These are phyloP conservation scores for Drechslerella dactyloides DNA, from an alignment of 2,329 filamentous ascomycete species.

Conservation along the genomic window DNA sequence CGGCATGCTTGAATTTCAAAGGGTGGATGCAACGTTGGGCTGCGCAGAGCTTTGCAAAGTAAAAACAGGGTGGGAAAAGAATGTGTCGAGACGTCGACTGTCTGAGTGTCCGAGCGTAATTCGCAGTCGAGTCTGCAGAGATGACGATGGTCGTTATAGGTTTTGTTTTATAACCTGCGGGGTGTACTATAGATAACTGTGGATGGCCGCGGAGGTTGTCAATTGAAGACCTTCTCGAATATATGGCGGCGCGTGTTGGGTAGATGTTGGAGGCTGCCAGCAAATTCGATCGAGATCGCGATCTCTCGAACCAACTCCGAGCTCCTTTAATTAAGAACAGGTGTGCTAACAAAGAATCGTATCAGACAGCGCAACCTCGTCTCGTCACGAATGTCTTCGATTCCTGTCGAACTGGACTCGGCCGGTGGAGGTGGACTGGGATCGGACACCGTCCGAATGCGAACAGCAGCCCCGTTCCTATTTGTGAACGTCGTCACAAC, in stretches of 20 bases:
- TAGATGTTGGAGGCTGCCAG: slow-evolving; percentile 6
- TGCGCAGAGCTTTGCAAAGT: not conserved
- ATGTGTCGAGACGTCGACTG: no score
- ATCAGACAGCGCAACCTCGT: not conserved
- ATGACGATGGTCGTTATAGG: no score
- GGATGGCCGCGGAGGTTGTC: no score
- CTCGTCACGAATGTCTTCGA: not conserved
- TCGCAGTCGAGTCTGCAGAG: no score
- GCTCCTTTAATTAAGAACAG: not conserved
- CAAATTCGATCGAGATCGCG: not conserved
- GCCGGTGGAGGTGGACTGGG: not conserved
- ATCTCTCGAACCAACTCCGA: not conserved
- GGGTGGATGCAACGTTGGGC: not conserved
- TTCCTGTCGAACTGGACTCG: no score
- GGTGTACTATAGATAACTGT: no score
- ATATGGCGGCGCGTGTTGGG: not conserved
- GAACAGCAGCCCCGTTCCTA: slow-evolving; percentile 9
- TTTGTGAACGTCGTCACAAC: slow-evolving; percentile 7
- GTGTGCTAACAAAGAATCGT: no score
- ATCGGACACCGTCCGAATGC: slow-evolving; percentile 7
- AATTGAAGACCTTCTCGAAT: no score
- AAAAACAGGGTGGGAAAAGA: no score
- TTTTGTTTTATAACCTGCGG: no score
- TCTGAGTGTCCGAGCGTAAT: no score
- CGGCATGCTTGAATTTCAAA: slow-evolving; percentile 40